Base-by-base conservation (phyloP, 2,329 filamentous ascomycete species). In the Colletotrichum kahawae region DNA sequence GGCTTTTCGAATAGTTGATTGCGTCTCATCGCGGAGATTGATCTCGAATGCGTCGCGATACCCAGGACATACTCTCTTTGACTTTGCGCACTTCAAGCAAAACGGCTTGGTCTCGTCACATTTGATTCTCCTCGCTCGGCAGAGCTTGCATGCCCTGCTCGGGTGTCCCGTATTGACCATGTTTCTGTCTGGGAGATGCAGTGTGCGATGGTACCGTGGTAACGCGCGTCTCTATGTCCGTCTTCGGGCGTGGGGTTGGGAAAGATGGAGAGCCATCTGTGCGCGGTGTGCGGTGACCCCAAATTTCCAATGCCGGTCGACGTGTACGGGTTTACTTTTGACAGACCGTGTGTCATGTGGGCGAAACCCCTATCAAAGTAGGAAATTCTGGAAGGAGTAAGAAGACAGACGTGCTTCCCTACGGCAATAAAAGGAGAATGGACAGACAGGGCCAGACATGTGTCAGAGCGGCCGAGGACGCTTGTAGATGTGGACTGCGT, bases 91-190 rank as follows among this genome's bases (percentile, higher is more conserved):
- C 74, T 84, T 82, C 34, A 78, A 66, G 67, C 83, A 85, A 12
- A 76, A 77, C 4, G 83, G 84, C 31, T 79, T 80, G 36, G 77
- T 78, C 78, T 85, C 83, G 70, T 85, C 84, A 54, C 76, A 77
- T 78, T 85, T 85, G 78, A 84, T 81, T 75, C 82, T 82, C 21
- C 83, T 80, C 36, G 80, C 77, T 21, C 83, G 83, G 74, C 83
- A 85, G 16, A 77, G 76, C 67, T 77, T 76, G 75, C 76, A 77
- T 7, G 76, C 76, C 36, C 67, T 62, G 62, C 76, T 77, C 21
- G 76, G 76, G 29, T 77, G 68, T 5, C 76, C 76, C 5, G 76
- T 77, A 36, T 77, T 77, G 59, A 77, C 76, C 76, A 77, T 77
- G 33, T 21, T 63, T 7, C 60, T 38, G n/a, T 36, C 1, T 16